Percentiles rank a stretch among this genome's conserved stretches.
These are phyloP conservation scores for Scutellaria minor DNA, from an alignment of 257 asterid genomes.

Conservation along the genomic window DNA sequence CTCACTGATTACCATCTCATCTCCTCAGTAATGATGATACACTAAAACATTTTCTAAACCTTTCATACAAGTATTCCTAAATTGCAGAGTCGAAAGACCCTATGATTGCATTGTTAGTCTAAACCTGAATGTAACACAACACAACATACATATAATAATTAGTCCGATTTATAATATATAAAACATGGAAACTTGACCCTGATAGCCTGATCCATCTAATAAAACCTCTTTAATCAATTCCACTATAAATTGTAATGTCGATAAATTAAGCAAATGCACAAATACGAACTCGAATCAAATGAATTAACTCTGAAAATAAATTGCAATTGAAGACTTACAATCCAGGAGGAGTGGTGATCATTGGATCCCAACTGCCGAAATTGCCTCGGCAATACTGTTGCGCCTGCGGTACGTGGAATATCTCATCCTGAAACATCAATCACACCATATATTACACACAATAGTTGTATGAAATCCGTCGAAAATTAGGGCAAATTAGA, in stretches of 20 bases:
- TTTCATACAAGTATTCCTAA: background rate
- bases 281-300: background rate
- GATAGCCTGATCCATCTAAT: background rate
- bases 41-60: conserved; percentile 2
- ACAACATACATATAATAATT: background rate
- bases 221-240: background rate
- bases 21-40: conserved; percentile 13
- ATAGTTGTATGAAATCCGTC: background rate
- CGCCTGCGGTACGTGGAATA: conserved; percentile 90
- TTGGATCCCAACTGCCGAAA: conserved; percentile 94
- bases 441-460: conserved; percentile 1
- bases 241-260: conserved; percentile 8
- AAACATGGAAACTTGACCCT: background rate
- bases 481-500: conserved; percentile 21
- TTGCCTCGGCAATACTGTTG: conserved; percentile 81
- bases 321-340: conserved; percentile 55
- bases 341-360: conserved; percentile 99
- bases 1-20: background rate
- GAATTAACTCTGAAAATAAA: background rate
- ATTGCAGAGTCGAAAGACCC: background rate
- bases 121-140: background rate
- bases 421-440: conserved; percentile 75
- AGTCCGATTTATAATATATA: background rate
- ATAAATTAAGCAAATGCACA: background rate
- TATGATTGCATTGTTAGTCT: background rate